Evolutionary conservation across 129 eudicot species (phyloP), one percentile per base, ranked within the genome.

Genomic region (Oenanthe sinensis): DNA sequence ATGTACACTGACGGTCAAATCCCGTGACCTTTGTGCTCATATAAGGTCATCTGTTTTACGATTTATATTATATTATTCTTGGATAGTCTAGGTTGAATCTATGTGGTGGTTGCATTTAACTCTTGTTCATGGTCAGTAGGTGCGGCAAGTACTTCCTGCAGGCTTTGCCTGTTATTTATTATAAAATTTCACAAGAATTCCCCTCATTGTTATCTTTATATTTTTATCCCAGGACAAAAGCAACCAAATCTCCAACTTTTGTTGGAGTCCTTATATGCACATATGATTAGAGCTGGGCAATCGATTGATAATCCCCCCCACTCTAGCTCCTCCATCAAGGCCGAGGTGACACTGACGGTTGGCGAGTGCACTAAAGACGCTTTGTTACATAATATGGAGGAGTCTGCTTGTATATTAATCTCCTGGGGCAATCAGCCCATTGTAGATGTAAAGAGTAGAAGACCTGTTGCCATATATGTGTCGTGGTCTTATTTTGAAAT

Each of bases 301-400:
- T 26, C 50, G 65, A 82, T 73, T 79, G 75, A 26, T 40, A 60
- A 30, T 63, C 47, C 13, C 49, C 28, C 77, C 65, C 17, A 44
- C 79, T 79, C 47, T 78, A 85, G 79, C 87, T 81, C 89, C 89
- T 86, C 84, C 85, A 75, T 81, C 84, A 84, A 86, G 87, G 90
- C 87, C 81, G 90, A 86, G 90, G 87, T 83, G 90, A 86, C 87
- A 77, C 81, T 67, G 70, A 40, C 79, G 75, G 46, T 37, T 55
- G 81, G 82, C 79, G 80, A 77, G 77, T 86, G 87, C 89, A 86
- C 89, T 83, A 83, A 86, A 48, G 89, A 83, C 83, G 89, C 89
- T 78, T 83, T 83, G 82, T 75, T 79, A 46, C 54, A 43, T 74
- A 68, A 78, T 77, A 52, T 83, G 89, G 89, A 50, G 85, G 87